Evolutionary conservation across 768 basidiomycete genomes (phyloP).

Genomic region (Lyophyllum atratum): DNA sequence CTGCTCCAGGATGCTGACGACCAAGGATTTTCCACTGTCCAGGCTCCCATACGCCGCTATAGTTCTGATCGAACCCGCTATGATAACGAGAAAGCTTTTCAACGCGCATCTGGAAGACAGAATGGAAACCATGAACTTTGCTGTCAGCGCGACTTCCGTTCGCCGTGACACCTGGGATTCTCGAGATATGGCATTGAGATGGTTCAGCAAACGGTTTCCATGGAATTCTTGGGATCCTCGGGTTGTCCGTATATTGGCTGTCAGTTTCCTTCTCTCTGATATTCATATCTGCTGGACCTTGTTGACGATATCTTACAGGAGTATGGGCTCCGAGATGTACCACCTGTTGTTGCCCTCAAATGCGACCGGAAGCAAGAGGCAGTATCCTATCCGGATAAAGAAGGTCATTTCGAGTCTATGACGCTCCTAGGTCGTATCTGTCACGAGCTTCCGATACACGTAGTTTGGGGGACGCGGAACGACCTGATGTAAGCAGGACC

Average conservation of each 20-base stretch:
- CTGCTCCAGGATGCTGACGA: constrained; percentile 37
- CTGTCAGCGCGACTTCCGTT: constrained; percentile 33
- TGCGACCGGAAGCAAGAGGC: constrained; percentile 49
- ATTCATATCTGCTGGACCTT: background rate
- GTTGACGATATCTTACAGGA: constrained; percentile 24
- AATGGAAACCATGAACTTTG: constrained; percentile 20
- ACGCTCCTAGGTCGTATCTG: constrained; percentile 34
- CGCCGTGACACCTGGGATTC: constrained; percentile 44
- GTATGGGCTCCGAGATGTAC: constrained; percentile 33
- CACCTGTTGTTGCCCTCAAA: constrained; percentile 37
- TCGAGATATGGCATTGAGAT: constrained; percentile 40
- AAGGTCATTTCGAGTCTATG: constrained; percentile 45
- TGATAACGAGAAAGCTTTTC: constrained; percentile 15
- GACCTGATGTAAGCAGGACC: constrained; percentile 39
- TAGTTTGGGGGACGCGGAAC: constrained; percentile 48
- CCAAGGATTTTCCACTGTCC: constrained; percentile 28
- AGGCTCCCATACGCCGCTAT: constrained; percentile 6
- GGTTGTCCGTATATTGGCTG: constrained; percentile 37
- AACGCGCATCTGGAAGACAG: constrained; percentile 4
- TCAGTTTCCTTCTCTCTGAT: constrained; percentile 26
- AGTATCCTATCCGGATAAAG: constrained; percentile 42
- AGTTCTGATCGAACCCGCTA: constrained; percentile 7
- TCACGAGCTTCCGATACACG: constrained; percentile 39
- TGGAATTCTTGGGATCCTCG: constrained; percentile 50
- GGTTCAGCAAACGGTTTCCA: constrained; percentile 43